Percentiles rank a stretch among this genome's conserved stretches.
Conservation (phyloP, 169 alveolate species). For the Toxoplasma gondii region DNA sequence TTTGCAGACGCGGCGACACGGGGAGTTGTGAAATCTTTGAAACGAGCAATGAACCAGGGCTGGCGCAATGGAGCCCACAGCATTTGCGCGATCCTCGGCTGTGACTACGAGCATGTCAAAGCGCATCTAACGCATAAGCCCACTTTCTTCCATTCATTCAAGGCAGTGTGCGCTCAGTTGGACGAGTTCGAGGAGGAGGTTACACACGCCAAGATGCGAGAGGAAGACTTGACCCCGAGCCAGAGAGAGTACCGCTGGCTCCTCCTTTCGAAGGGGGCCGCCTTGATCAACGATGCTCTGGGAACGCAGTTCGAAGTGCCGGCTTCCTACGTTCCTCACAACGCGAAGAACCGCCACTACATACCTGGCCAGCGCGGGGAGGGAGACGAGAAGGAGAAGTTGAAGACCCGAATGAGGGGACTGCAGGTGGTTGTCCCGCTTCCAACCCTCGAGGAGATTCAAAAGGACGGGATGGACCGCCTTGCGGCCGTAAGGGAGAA, state of each 20-base stretch:
- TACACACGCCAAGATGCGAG: background rate
- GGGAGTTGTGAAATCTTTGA: constrained; percentile 11
- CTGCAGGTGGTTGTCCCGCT: constrained; percentile 19
- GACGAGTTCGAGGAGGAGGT: background rate
- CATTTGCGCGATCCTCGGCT: background rate
- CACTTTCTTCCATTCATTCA: background rate
- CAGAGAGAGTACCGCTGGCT: constrained; percentile 7
- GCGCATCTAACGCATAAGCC: background rate
- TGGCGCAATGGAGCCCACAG: constrained; percentile 18
- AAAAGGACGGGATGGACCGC: background rate
- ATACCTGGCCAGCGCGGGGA: background rate
- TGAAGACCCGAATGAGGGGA: background rate
- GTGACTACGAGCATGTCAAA: constrained; percentile 30
- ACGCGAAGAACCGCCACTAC: background rate
- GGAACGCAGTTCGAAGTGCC: background rate
- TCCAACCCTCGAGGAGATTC: background rate
- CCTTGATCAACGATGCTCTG: background rate
- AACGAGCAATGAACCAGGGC: constrained; percentile 7
- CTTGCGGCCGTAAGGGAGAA: background rate
- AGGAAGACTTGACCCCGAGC: background rate
- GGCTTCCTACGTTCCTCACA: background rate
- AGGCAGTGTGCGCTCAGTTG: constrained; percentile 9
- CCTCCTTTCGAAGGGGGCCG: background rate
- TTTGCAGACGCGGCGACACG: background rate
- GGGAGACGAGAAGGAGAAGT: background rate